These are phyloP conservation scores for Meyerozyma sp. DNA, from an alignment of 1,139 yeast species.

Conservation along the genomic window DNA sequence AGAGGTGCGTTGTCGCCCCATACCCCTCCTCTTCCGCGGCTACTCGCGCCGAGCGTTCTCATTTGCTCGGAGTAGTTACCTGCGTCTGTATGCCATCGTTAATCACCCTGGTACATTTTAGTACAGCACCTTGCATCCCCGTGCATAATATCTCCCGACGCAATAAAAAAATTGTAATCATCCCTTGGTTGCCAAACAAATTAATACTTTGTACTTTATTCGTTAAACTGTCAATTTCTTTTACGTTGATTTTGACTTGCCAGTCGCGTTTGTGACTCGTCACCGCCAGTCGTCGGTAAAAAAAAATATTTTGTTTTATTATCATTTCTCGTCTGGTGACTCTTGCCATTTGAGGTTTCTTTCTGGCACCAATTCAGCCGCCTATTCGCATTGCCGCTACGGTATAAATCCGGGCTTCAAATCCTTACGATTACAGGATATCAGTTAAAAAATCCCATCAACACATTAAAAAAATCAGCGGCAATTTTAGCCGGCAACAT, in stretches of 20 bases:
- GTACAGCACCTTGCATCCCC: not conserved
- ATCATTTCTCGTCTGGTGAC: too few species aligned
- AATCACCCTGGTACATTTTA: not conserved
- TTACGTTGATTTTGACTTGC: not conserved
- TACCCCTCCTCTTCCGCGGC: not conserved
- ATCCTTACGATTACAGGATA: not conserved
- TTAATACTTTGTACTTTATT: not conserved
- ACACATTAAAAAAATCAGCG: not conserved
- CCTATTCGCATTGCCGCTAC: not conserved
- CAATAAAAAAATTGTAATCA: not conserved
- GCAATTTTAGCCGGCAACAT: not conserved
- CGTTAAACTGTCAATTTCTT: not conserved
- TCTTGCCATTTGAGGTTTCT: too few species aligned
- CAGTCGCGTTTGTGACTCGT: not conserved
- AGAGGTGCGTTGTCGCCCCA: too few species aligned
- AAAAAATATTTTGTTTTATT: not conserved
- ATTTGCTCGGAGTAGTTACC: not conserved
- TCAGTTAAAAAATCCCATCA: too few species aligned
- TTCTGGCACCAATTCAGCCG: too few species aligned
- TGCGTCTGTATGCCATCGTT: not conserved
- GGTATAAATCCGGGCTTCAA: not conserved
- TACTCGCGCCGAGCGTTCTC: not conserved
- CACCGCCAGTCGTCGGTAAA: not conserved
- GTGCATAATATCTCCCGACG: not conserved
- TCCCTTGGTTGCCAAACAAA: not conserved